A percentile compares a stretch with the other conserved stretches of the same genome.
Conservation (phyloP, 257 asterid species). For the Sherardia arvensis region DNA sequence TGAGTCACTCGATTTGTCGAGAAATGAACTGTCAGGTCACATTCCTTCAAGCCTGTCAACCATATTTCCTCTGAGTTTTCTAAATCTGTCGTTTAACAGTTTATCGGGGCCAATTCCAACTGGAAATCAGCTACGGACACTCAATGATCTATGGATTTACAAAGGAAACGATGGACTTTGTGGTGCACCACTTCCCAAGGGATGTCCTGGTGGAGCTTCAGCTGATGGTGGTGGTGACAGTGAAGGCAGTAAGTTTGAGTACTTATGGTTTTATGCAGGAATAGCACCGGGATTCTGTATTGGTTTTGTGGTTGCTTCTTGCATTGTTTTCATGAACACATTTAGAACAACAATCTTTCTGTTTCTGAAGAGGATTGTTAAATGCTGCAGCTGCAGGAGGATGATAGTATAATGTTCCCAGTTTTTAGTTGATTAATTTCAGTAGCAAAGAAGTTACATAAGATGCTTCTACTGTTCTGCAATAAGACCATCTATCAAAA, state of each 20-base stretch:
- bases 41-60: conserved; percentile 21
- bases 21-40: conserved; percentile 19
- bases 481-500: too few relatives aligned
- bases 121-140: conserved; percentile 25
- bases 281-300: neutral
- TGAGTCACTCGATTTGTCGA: conserved; percentile 28
- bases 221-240: neutral
- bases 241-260: neutral
- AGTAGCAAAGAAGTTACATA: too few relatives aligned
- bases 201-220: neutral
- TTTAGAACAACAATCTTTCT: neutral
- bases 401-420: too few relatives aligned
- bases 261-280: conserved; percentile 6
- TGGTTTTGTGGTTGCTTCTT: neutral
- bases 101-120: conserved; percentile 27
- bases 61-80: conserved; percentile 19
- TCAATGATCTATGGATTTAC: conserved; percentile 7
- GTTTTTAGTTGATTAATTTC: too few relatives aligned
- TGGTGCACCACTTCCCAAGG: conserved; percentile 1
- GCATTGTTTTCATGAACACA: neutral
- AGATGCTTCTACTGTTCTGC: too few relatives aligned
- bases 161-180: conserved; percentile 8
- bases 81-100: conserved; percentile 21
- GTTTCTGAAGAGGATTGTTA: neutral
- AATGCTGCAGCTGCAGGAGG: neutral